Base-by-base conservation (phyloP, 1,139 yeast species). In the Citeromyces hawaiiensis region DNA sequence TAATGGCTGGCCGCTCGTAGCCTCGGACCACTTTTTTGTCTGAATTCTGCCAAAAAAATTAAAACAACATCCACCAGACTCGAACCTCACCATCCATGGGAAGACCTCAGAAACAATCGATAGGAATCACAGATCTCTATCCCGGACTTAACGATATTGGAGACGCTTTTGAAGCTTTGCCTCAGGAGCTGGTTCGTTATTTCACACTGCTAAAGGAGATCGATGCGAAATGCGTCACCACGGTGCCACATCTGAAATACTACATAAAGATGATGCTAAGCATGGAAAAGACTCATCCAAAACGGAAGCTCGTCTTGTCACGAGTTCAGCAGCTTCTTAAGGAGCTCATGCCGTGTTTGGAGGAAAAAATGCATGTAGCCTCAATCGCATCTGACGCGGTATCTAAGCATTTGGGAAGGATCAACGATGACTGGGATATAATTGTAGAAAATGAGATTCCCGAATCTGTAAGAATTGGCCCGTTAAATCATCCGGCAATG, bases 361-460 rank as follows among this genome's bases (percentile, higher is more conserved):
- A 91, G 54, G 97, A 91, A 56, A 91, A 91, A 60, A 87, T 91
- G 94, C 96, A 91, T 55, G 96, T 91, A 32, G 93, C 97, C 3
- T 80, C 91, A 2, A 82, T 86, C 32, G 96, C 96, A 21, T 72
- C 85, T 25, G 97, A 88, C 50, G 71, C 81, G 17, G 70, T 87
- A 39, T 64, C 69, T 35, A 75, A 79, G 47, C 85, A 86, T 52
- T 64, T 85, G 48, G 68, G 66, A 40, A 66, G 96, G 38, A 70
- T 91, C 47, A 83, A 88, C 54, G 75, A 81, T 48, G 95, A 86
- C 54, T 88, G 76, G 61, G 76, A 80, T 40, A 70, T 86, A 35
- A 71, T 88, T 31, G 64, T 73, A 41, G 74, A 78, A 52, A 76
- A 81, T 52, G 86, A 94, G 72, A 68, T 82, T 60, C 69, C 97